These are phyloP conservation scores for Fusarium brevicatenulatum DNA, from an alignment of 2,329 filamentous ascomycete species.

Conservation along the genomic window DNA sequence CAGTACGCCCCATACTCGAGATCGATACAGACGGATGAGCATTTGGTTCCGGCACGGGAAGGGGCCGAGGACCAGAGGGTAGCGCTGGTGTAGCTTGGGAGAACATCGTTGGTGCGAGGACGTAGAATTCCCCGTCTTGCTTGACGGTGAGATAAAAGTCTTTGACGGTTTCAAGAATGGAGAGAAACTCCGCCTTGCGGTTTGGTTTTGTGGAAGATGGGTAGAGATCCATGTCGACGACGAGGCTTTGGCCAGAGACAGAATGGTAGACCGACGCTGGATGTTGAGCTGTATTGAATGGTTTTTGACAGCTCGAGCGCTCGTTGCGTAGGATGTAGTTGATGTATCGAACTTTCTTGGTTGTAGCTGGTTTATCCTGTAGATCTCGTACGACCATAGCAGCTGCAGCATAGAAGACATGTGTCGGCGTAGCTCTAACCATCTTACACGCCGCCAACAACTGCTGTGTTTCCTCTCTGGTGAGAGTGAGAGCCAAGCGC, in stretches of 20 bases:
- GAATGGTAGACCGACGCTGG: conserved; percentile 48
- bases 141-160: conserved; percentile 45
- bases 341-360: conserved; percentile 40
- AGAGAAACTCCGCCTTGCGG: conserved; percentile 35
- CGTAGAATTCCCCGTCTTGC: conserved; percentile 46
- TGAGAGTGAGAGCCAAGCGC: conserved; percentile 37
- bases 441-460: conserved; percentile 36
- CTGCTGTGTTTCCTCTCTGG: conserved; percentile 17
- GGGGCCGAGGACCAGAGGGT: conserved; percentile 1
- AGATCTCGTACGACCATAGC: conserved; percentile 45
- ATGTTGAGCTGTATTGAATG: conserved; percentile 40
- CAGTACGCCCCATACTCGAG: conserved; percentile 51
- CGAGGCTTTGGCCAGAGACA: conserved; percentile 40
- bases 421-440: conserved; percentile 42
- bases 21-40: conserved; percentile 44
- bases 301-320: conserved; percentile 36
- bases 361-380: neutral
- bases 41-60: conserved; percentile 42
- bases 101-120: conserved; percentile 42
- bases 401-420: conserved; percentile 49
- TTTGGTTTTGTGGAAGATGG: fast-evolving
- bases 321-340: conserved; percentile 50
- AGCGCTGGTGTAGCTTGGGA: conserved; percentile 22
- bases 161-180: conserved; percentile 39
- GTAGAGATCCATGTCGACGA: conserved; percentile 40